Evolutionary conservation across 805 yeast genomes (phyloP).

Genomic region (Starmerella floricola): DNA sequence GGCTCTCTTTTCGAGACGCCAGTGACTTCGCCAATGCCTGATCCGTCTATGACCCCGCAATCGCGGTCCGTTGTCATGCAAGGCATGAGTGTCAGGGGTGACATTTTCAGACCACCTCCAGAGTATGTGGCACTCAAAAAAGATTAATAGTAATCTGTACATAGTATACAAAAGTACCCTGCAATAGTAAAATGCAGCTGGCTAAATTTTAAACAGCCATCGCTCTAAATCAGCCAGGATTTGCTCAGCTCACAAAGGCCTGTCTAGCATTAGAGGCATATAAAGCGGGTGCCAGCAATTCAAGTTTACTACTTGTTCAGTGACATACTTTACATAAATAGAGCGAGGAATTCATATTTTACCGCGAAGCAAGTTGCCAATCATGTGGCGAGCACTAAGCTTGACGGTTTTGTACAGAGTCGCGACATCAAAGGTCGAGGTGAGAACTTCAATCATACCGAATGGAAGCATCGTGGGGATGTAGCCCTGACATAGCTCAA

Average conservation of each 20-base stretch:
- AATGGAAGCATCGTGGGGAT: conserved; percentile 96
- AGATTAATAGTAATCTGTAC: conserved; percentile 7
- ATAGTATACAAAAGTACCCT: not conserved
- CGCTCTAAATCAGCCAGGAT: too few relatives aligned
- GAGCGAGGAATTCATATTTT: conserved; percentile 39
- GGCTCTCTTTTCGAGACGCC: conserved; percentile 56
- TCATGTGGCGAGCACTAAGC: conserved; percentile 72
- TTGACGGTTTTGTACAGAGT: conserved; percentile 58
- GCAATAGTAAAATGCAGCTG: not conserved
- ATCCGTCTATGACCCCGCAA: conserved; percentile 22
- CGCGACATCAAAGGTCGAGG: conserved; percentile 67
- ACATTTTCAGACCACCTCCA: conserved; percentile 29
- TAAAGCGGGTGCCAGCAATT: too few relatives aligned
- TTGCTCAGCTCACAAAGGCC: too few relatives aligned
- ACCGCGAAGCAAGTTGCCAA: conserved; percentile 49
- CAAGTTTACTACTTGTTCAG: too few relatives aligned
- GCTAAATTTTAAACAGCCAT: not conserved
- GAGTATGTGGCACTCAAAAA: conserved; percentile 19
- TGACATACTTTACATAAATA: too few relatives aligned
- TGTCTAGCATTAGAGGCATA: too few relatives aligned
- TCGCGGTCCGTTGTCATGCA: conserved; percentile 23
- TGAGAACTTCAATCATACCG: conserved; percentile 69
- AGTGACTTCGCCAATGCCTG: conserved; percentile 27
- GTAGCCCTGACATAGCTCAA: conserved; percentile 98
- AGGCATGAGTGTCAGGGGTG: conserved; percentile 31